phyloP scores from a whole-genome alignment of 805 yeast genomes.

The Saccharomycopsis fibuligera region DNA sequence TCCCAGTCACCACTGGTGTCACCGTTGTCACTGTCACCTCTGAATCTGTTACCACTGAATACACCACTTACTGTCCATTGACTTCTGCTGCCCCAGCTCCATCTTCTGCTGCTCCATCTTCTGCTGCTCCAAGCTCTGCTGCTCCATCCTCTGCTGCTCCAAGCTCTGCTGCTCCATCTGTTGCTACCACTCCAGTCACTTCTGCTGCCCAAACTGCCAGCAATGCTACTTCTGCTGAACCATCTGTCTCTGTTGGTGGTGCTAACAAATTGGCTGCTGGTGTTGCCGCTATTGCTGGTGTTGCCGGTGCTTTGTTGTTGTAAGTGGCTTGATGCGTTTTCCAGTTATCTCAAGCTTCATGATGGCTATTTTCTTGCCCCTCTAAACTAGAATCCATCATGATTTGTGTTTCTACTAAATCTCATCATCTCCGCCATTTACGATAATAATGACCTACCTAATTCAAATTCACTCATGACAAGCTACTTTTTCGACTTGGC shows the following conservation, averaged over 20 bases:
- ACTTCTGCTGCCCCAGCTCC: constrained; percentile 18
- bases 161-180: neutral
- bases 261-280: constrained; percentile 21
- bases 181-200: neutral
- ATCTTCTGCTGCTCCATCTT: neutral
- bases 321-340: constrained; percentile 10
- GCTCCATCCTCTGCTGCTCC: neutral
- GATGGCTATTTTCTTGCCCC: too few relatives aligned
- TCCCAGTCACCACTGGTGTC: constrained; percentile 15
- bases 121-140: neutral
- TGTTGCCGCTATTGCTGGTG: constrained; percentile 27
- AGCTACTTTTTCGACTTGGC: too few relatives aligned
- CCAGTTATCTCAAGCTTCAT: too few relatives aligned
- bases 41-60: constrained; percentile 27
- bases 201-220: neutral
- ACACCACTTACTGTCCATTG: constrained; percentile 34
- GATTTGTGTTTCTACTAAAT: too few relatives aligned
- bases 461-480: too few relatives aligned
- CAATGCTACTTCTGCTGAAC: neutral
- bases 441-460: too few relatives aligned
- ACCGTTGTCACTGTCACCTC: constrained; percentile 12
- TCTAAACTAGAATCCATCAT: too few relatives aligned
- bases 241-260: neutral
- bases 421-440: too few relatives aligned
- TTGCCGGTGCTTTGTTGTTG: constrained; percentile 28